Evolutionary conservation across 2,329 filamentous ascomycete genomes (phyloP).

Genomic region (Bertia moriformis): DNA sequence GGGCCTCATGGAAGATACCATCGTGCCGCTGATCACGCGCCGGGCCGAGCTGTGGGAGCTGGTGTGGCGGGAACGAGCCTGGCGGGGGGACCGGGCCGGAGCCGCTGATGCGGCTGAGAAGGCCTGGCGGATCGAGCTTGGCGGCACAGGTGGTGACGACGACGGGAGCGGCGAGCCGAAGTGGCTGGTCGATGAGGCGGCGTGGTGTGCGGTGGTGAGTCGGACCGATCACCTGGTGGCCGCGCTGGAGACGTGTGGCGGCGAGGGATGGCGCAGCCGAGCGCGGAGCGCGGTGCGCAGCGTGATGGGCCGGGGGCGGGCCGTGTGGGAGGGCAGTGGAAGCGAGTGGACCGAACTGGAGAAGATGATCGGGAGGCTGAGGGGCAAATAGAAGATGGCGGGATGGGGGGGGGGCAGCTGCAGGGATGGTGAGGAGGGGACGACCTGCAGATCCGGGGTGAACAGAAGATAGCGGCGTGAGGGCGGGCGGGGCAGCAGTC

Average conservation of each 20-base stretch:
- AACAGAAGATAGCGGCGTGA: too few relatives aligned
- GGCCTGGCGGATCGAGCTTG: constrained; percentile 64
- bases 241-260: constrained; percentile 67
- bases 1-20: constrained; percentile 56
- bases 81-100: constrained; percentile 53
- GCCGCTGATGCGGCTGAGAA: constrained; percentile 79
- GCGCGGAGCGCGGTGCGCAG: constrained; percentile 70
- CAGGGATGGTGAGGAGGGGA: too few relatives aligned
- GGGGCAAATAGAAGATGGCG: too few relatives aligned
- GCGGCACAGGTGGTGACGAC: constrained; percentile 29
- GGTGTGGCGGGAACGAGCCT: constrained; percentile 57
- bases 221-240: constrained; percentile 72
- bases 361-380: too few relatives aligned
- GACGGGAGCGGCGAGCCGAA: constrained; percentile 26
- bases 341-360: constrained; percentile 50
- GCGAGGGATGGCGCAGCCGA: constrained; percentile 73
- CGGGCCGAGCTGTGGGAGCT: constrained; percentile 66
- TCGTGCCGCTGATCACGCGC: constrained; percentile 73
- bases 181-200: constrained; percentile 42
- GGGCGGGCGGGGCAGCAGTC: too few relatives aligned
- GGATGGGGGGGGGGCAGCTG: too few relatives aligned
- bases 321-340: constrained; percentile 69
- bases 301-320: constrained; percentile 68
- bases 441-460: too few relatives aligned
- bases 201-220: constrained; percentile 60